phyloP scores from a whole-genome alignment of 371 early-diverging fungal genomes.

The Lichtheimia ramosa region DNA sequence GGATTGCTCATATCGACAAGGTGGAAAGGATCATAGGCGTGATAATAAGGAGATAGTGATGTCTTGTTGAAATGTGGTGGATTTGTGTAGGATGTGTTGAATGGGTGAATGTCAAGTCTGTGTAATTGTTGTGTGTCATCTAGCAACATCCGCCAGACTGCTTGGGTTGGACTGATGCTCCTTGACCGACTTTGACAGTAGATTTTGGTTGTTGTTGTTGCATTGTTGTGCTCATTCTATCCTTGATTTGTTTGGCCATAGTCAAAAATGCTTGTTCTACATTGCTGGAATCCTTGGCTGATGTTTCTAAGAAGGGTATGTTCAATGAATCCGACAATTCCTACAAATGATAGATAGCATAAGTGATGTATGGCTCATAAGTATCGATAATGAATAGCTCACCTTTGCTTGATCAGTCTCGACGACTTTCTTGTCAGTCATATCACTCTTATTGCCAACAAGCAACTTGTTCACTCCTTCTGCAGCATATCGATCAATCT shows the following conservation, averaged over 20 bases:
- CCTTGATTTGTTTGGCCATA: slow-evolving; percentile 87
- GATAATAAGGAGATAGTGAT: no score
- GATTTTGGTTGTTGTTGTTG: slow-evolving; percentile 38
- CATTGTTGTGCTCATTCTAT: slow-evolving; percentile 59
- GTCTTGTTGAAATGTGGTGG: no score
- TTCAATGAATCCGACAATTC: slow-evolving; percentile 85
- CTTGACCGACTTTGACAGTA: slow-evolving; percentile 46
- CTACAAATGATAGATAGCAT: slow-evolving; percentile 16
- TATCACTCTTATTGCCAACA: slow-evolving; percentile 98
- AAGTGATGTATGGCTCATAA: no score
- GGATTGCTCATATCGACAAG: no score
- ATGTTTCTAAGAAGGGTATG: slow-evolving; percentile 93
- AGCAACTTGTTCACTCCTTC: slow-evolving; percentile 89
- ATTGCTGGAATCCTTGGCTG: slow-evolving; percentile 91
- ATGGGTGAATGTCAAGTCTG: slow-evolving; percentile 1
- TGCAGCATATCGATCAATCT: slow-evolving; percentile 71
- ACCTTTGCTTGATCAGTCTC: slow-evolving; percentile 71
- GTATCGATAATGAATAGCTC: no score
- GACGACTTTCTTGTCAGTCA: slow-evolving; percentile 83
- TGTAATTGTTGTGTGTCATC: slow-evolving; percentile 2
- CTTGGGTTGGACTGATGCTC: slow-evolving; percentile 46
- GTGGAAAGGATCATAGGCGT: no score
- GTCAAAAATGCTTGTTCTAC: slow-evolving; percentile 98
- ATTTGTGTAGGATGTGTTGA: no score
- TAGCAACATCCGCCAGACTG: slow-evolving; percentile 51